A percentile compares a stretch with the other conserved stretches of the same genome.
Evolutionary conservation across 2,329 filamentous ascomycete species (phyloP).

Genomic region (Fusarium cicatricum): DNA sequence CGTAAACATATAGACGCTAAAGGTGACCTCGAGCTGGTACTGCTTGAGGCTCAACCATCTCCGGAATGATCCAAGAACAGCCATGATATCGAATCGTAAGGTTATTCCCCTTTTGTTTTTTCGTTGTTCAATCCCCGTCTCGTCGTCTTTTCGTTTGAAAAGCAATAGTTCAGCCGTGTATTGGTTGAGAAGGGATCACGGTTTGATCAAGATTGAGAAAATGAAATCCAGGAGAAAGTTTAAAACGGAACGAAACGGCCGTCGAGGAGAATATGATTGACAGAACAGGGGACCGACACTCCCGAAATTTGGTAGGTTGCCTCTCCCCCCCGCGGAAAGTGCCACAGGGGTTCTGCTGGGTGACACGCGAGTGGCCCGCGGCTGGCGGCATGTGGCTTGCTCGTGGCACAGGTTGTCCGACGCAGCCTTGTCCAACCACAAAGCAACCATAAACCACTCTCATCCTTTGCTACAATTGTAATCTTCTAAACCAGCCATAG

Average conservation of each 20-base stretch:
- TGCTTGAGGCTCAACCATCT: conserved; percentile 94
- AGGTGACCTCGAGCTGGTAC: conserved; percentile 98
- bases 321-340: conserved; percentile 3
- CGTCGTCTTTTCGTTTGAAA: not conserved
- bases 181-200: not conserved
- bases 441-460: conserved; percentile 1
- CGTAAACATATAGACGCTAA: conserved; percentile 96
- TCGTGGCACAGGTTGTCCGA: conserved; percentile 13
- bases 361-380: conserved; percentile 1
- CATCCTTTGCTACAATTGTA: not conserved
- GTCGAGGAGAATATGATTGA: conserved; percentile 3
- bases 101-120: not conserved
- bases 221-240: conserved; percentile 27
- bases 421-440: conserved; percentile 17
- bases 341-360: not conserved
- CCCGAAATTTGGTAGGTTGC: conserved; percentile 32
- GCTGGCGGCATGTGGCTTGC: conserved; percentile 24
- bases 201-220: not conserved
- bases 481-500: no score
- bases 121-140: not conserved
- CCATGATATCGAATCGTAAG: conserved; percentile 36
- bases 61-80: conserved; percentile 63
- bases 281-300: conserved; percentile 14
- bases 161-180: not conserved
- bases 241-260: conserved; percentile 2